Conservation (phyloP, 441 rosid genomes). For the Brassica balearica region DNA sequence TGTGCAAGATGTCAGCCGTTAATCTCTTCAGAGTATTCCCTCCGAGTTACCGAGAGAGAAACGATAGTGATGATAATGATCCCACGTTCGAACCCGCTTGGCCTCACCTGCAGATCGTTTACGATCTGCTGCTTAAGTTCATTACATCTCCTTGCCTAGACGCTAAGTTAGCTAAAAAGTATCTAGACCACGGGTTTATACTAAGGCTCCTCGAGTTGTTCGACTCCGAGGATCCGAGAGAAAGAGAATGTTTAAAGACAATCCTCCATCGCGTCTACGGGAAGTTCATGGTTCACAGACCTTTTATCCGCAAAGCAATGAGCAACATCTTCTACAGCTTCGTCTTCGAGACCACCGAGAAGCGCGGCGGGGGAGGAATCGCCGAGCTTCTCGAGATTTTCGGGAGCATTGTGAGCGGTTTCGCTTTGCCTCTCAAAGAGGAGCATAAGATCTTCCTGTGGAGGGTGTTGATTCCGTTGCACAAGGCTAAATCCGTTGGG, state of each 20-base stretch:
- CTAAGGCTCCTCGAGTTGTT: slow-evolving; percentile 82
- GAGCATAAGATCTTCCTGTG: slow-evolving; percentile 85
- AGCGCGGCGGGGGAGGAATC: slow-evolving; percentile 61
- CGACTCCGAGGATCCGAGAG: slow-evolving; percentile 91
- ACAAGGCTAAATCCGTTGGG: slow-evolving; percentile 84
- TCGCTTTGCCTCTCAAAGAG: slow-evolving; percentile 87
- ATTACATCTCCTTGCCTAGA: slow-evolving; percentile 75
- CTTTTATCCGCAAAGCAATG: slow-evolving; percentile 77
- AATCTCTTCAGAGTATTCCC: slow-evolving; percentile 80
- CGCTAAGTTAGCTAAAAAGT: slow-evolving; percentile 79
- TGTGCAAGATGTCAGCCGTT: slow-evolving; percentile 89
- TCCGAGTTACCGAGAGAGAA: slow-evolving; percentile 62
- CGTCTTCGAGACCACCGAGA: slow-evolving; percentile 63
- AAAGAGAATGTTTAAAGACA: slow-evolving; percentile 83
- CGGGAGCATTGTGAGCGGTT: slow-evolving; percentile 85
- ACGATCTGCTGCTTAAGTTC: slow-evolving; percentile 81
- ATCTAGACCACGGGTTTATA: slow-evolving; percentile 81
- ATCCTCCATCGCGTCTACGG: slow-evolving; percentile 81
- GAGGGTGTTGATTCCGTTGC: slow-evolving; percentile 84
- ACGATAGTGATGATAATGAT: slow-evolving; percentile 61
- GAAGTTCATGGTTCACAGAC: slow-evolving; percentile 93
- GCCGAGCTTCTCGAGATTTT: slow-evolving; percentile 90
- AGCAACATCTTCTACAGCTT: slow-evolving; percentile 77
- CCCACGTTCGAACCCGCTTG: slow-evolving; percentile 84
- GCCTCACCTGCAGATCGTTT: slow-evolving; percentile 89